phyloP scores from a whole-genome alignment of 371 early-diverging fungal species.

The Mucor lusitanicus region DNA sequence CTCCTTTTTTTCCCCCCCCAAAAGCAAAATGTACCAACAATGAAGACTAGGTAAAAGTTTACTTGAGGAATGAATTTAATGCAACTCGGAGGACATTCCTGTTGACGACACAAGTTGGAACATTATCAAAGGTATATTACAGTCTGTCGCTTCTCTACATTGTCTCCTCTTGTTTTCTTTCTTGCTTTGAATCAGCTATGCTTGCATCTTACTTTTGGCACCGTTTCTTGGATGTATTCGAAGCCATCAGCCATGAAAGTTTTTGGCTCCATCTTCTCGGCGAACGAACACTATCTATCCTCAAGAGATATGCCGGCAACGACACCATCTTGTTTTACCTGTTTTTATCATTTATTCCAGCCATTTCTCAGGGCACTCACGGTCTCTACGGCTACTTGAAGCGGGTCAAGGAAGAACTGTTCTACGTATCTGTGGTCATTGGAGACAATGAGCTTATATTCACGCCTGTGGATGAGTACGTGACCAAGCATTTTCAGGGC shows the following conservation, averaged over 20 bases:
- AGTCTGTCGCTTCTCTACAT: neutral
- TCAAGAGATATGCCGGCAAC: slow-evolving; percentile 13
- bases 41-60: too few species aligned
- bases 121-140: too few species aligned
- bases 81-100: too few species aligned
- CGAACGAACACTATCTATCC: neutral
- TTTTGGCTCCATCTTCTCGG: slow-evolving; percentile 28
- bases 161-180: neutral
- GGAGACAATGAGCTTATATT: slow-evolving; percentile 4
- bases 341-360: slow-evolving; percentile 24
- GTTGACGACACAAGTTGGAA: too few species aligned
- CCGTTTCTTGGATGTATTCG: slow-evolving; percentile 7
- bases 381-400: neutral
- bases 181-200: neutral
- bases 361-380: neutral
- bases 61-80: too few species aligned
- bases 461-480: slow-evolving; percentile 6
- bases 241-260: slow-evolving; percentile 15
- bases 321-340: slow-evolving; percentile 24
- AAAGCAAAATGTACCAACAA: too few species aligned
- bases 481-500: slow-evolving; percentile 18
- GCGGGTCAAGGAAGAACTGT: slow-evolving; percentile 4
- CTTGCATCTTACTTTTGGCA: neutral
- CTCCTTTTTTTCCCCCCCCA: too few species aligned
- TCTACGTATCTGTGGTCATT: slow-evolving; percentile 3